These are phyloP conservation scores for Elaphomyces granulatus DNA, from an alignment of 495 filamentous ascomycete species.

Conservation along the genomic window DNA sequence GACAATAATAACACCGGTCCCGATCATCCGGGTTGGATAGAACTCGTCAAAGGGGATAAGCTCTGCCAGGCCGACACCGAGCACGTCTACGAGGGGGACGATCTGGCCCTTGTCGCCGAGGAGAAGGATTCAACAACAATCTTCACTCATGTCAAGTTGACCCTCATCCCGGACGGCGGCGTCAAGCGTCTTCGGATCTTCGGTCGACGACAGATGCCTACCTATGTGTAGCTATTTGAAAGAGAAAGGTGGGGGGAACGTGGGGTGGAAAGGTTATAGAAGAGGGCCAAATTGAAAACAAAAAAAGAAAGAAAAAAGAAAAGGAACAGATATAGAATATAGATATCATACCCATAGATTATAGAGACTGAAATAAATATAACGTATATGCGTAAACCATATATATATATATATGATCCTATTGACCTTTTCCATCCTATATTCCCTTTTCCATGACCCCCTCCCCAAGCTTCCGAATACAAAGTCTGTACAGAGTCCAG, in stretches of 20 bases:
- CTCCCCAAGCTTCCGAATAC: too few relatives aligned
- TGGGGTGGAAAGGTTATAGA: constrained; percentile 1
- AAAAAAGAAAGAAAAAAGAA: constrained; percentile 1
- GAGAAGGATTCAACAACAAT: constrained; percentile 30
- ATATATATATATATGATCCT: too few relatives aligned
- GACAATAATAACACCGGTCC: constrained; percentile 22
- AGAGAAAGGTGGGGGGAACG: too few relatives aligned
- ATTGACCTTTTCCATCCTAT: too few relatives aligned
- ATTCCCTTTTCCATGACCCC: too few relatives aligned
- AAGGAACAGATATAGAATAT: constrained; percentile 11
- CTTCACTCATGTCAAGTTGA: constrained; percentile 74
- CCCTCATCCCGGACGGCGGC: constrained; percentile 84
- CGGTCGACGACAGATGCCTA: constrained; percentile 50
- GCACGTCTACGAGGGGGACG: constrained; percentile 48
- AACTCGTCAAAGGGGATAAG: constrained; percentile 50
- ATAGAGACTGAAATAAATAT: too few relatives aligned
- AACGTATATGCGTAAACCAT: too few relatives aligned
- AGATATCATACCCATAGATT: constrained; percentile 13
- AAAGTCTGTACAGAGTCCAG: too few relatives aligned
- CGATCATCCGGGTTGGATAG: constrained; percentile 54
- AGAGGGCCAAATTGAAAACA: constrained; percentile 1
- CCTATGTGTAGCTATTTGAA: too few relatives aligned
- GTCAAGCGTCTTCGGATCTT: constrained; percentile 77
- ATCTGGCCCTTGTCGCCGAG: constrained; percentile 21
- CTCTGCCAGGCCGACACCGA: constrained; percentile 64